Base-by-base conservation (phyloP, 305 asterid genomes). In the Fraxinus dipetala region DNA sequence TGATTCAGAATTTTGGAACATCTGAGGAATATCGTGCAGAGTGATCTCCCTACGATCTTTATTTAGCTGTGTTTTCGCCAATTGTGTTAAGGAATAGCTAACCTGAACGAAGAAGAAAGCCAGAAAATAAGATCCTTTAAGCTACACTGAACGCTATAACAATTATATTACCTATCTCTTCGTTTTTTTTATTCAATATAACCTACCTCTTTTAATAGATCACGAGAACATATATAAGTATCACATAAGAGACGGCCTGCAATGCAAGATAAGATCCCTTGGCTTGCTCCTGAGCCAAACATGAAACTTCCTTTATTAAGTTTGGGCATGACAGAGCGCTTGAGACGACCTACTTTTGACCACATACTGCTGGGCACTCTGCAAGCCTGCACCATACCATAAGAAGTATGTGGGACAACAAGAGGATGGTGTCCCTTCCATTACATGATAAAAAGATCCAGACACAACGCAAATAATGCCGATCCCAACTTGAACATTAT, bases 211-310 rank as follows among this genome's bases (percentile, higher is more conserved):
- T 93, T 94, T 80, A 96, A 87, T 76, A 96, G 90, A 78, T 94
- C 99, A 76, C 97, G 94, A 3, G 99, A 90, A 84, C 95, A 91
- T 75, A 94, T 88, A 84, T 80, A 92, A 35, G 99, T 94, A 81
- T 96, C 99, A 86, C 99, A 96, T 81, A 96, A 87, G 85, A 94
- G 97, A 76, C 98, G 98, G 83, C 99, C 98, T 43, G 98, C 97
- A 85, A 96, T 88, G 85, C 98, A 93, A 79, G 97, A 87, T 93
- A 96, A 88, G 85, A 96, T 91, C 81, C 99, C 98, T 9, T 88
- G 83, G 89, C 97, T 94, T 87, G 98, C 98, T 83, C 99, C 98
- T 75, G 97, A 92, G 82, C 97, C 98, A 80, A 91, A 94, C 59
- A 86, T 84, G 48, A 90, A 89, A 82, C 85, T 93, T 84, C 97